A percentile compares a stretch with the other conserved stretches of the same genome.
Evolutionary conservation across 1,284 basidiomycete genomes (phyloP).

Genomic region (Anthracocystis walkeri): DNA sequence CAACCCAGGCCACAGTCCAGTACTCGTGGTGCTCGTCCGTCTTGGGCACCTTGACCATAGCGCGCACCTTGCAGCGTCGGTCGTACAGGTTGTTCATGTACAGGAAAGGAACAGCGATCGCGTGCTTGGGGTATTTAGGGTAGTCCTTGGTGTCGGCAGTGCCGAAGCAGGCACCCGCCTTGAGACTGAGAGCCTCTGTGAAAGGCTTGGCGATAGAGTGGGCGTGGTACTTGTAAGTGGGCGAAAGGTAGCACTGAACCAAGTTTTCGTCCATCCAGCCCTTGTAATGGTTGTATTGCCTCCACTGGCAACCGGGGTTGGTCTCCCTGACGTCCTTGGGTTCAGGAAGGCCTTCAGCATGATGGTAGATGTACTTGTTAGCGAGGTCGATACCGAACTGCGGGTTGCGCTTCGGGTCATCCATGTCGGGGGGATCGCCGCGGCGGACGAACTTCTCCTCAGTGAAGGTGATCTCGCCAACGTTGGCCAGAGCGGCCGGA

Average conservation of each 20-base stretch:
- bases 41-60: slow-evolving; percentile 44
- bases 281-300: neutral
- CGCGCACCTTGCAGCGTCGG: slow-evolving; percentile 47
- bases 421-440: neutral
- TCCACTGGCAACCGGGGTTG: slow-evolving; percentile 36
- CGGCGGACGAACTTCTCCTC: slow-evolving; percentile 32
- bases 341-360: slow-evolving; percentile 15
- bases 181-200: neutral
- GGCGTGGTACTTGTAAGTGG: slow-evolving; percentile 42
- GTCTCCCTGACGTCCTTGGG: slow-evolving; percentile 22
- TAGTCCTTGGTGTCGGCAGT: slow-evolving; percentile 14
- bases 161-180: slow-evolving; percentile 26
- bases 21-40: slow-evolving; percentile 28
- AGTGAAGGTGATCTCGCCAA: slow-evolving; percentile 18
- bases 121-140: slow-evolving; percentile 22
- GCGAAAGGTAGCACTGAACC: slow-evolving; percentile 39
- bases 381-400: slow-evolving; percentile 19
- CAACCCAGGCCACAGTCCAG: slow-evolving; percentile 39
- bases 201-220: slow-evolving; percentile 23
- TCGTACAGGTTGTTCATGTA: slow-evolving; percentile 52
- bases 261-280: slow-evolving; percentile 36
- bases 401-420: slow-evolving; percentile 6
- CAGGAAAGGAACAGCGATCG: slow-evolving; percentile 31
- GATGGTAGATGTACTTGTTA: slow-evolving; percentile 14
- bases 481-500: slow-evolving; percentile 24